phyloP scores from a whole-genome alignment of 2,329 filamentous ascomycete species.

The Tolypocladium guangdongense region DNA sequence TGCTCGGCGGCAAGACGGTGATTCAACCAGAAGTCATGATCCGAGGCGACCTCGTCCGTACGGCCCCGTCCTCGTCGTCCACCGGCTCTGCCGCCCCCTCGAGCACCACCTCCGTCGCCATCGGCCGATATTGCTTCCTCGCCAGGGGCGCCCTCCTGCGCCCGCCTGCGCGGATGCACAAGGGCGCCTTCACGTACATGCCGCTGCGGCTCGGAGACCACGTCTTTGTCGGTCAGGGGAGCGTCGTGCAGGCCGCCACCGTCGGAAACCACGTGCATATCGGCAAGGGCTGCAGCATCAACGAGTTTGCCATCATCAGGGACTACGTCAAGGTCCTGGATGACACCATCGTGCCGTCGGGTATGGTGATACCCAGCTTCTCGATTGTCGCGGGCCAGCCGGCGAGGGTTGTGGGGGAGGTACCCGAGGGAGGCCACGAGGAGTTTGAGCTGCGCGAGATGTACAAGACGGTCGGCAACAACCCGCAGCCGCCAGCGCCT shows the following conservation, averaged over 20 bases:
- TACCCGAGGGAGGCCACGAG: slow-evolving; percentile 59
- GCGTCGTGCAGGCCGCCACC: slow-evolving; percentile 71
- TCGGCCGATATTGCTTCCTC: slow-evolving; percentile 87
- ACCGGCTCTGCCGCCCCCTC: slow-evolving; percentile 27
- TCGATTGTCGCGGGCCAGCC: slow-evolving; percentile 81
- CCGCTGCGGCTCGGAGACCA: slow-evolving; percentile 91
- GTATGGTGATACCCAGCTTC: slow-evolving; percentile 89
- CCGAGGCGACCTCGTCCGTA: slow-evolving; percentile 72
- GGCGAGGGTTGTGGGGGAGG: slow-evolving; percentile 69
- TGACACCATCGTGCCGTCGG: slow-evolving; percentile 68
- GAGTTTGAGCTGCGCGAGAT: slow-evolving; percentile 53
- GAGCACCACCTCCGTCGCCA: slow-evolving; percentile 62
- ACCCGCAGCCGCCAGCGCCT: slow-evolving; percentile 24
- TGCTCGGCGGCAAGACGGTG: slow-evolving; percentile 89
- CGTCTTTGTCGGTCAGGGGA: slow-evolving; percentile 71
- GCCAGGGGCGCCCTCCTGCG: slow-evolving; percentile 67
- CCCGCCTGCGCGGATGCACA: slow-evolving; percentile 72
- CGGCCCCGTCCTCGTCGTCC: slow-evolving; percentile 30
- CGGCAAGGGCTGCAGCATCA: slow-evolving; percentile 64
- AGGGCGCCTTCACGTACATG: slow-evolving; percentile 70
- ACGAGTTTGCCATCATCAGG: slow-evolving; percentile 84
- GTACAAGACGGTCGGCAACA: slow-evolving; percentile 54
- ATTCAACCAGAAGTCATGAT: slow-evolving; percentile 94
- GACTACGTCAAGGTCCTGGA: slow-evolving; percentile 86
- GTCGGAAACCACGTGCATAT: slow-evolving; percentile 83